phyloP scores from a whole-genome alignment of 768 basidiomycete genomes.

The Tricholoma terreum region DNA sequence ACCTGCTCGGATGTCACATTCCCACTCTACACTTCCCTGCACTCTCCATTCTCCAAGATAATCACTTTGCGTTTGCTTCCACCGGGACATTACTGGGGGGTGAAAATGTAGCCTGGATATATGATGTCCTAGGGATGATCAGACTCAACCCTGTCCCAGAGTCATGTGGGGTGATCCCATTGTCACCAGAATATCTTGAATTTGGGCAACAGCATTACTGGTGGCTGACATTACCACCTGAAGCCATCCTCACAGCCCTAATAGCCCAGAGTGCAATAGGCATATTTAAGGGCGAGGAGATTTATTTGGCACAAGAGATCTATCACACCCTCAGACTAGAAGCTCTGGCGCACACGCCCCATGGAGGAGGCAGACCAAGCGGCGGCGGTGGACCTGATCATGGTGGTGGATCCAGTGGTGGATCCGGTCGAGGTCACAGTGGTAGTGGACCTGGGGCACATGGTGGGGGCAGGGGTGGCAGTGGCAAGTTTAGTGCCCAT shows the following conservation, averaged over 20 bases:
- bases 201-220: conserved; percentile 7
- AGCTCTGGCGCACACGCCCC: background rate
- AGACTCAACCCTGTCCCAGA: background rate
- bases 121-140: conserved; percentile 3
- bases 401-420: background rate
- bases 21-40: conserved; percentile 4
- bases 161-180: background rate
- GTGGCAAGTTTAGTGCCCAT: background rate
- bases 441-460: background rate
- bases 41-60: conserved; percentile 4
- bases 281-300: background rate
- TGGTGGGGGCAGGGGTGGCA: background rate
- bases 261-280: background rate
- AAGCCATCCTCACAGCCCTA: too few relatives aligned
- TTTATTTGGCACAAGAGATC: background rate
- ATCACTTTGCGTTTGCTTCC: conserved; percentile 1
- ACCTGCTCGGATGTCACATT: conserved; percentile 1
- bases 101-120: conserved; percentile 7
- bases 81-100: conserved; percentile 1
- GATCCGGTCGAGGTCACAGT: background rate
- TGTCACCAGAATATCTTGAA: conserved; percentile 7
- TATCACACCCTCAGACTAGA: background rate
- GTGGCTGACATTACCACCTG: conserved; percentile 3
- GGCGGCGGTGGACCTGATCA: too few relatives aligned
- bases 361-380: too few relatives aligned